These are phyloP conservation scores for Trichosporon sp. DNA, from an alignment of 1,284 basidiomycete genomes.

Conservation along the genomic window DNA sequence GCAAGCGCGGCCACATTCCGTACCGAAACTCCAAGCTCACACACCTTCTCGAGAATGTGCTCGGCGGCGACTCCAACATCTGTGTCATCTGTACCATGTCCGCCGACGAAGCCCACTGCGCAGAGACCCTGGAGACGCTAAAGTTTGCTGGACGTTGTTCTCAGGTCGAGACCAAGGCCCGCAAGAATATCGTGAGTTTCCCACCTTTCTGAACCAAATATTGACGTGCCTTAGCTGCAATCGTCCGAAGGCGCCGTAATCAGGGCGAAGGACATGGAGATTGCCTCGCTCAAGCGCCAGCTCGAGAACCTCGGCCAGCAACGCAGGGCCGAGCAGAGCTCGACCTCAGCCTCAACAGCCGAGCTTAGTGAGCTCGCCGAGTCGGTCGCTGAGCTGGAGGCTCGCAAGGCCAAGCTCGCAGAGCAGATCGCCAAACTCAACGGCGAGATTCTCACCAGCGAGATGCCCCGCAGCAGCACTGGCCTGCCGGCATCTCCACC, in stretches of 20 bases:
- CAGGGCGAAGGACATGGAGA: slow-evolving; percentile 49
- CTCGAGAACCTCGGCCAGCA: slow-evolving; percentile 27
- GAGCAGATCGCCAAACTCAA: slow-evolving; percentile 43
- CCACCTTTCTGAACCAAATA: not conserved
- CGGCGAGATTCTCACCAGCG: slow-evolving; percentile 44
- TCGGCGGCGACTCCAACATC: slow-evolving; percentile 55
- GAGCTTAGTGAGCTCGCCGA: slow-evolving; percentile 31
- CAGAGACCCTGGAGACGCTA: slow-evolving; percentile 54
- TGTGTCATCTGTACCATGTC: slow-evolving; percentile 55
- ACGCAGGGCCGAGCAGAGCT: not conserved
- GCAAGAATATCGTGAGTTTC: slow-evolving; percentile 50
- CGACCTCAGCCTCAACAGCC: not conserved
- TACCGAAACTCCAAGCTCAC: slow-evolving; percentile 56
- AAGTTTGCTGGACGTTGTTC: slow-evolving; percentile 56
- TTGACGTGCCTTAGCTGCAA: slow-evolving; percentile 28
- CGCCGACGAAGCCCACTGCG: slow-evolving; percentile 50
- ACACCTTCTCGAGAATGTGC: slow-evolving; percentile 54
- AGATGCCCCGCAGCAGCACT: slow-evolving; percentile 25
- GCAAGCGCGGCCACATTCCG: slow-evolving; percentile 50
- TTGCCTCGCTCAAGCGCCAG: slow-evolving; percentile 44
- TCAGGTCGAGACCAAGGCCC: slow-evolving; percentile 55
- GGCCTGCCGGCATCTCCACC: slow-evolving; percentile 23
- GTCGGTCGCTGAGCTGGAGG: slow-evolving; percentile 41
- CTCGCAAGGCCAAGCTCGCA: slow-evolving; percentile 35
- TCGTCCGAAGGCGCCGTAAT: slow-evolving; percentile 47